Evolutionary conservation across 2,329 filamentous ascomycete species (phyloP).

Genomic region (Achaetomium macrosporum): DNA sequence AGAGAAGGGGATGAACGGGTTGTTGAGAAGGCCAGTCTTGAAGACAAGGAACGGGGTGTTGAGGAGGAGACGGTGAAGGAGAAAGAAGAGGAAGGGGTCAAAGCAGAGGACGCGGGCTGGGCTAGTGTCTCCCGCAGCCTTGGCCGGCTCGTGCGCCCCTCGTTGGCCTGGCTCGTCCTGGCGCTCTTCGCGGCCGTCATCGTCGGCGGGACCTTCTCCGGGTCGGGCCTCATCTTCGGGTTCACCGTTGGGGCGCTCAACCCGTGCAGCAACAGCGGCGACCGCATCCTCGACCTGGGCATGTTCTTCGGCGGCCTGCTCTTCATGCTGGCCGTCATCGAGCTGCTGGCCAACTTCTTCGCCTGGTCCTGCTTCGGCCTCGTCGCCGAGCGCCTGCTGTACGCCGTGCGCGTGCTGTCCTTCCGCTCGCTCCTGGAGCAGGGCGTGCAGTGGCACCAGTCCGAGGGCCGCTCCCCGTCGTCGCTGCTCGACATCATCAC

Average conservation of each 20-base stretch:
- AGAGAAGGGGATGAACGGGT: not conserved
- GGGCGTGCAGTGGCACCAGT: constrained; percentile 61
- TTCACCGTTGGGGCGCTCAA: constrained; percentile 52
- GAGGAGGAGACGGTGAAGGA: not conserved
- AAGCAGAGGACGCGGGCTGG: not conserved
- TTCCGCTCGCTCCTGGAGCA: constrained; percentile 53
- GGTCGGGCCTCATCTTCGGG: constrained; percentile 55
- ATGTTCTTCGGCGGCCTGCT: constrained; percentile 53
- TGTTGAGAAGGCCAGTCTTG: not conserved
- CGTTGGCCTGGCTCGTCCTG: constrained; percentile 35
- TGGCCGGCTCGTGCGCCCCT: constrained; percentile 27
- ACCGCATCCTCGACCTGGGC: constrained; percentile 44
- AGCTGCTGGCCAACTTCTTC: constrained; percentile 53
- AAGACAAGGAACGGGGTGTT: not conserved
- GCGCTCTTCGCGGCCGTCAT: constrained; percentile 47
- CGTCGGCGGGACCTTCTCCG: constrained; percentile 53
- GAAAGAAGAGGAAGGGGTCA: not conserved
- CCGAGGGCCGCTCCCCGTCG: constrained; percentile 54
- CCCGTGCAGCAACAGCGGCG: constrained; percentile 38
- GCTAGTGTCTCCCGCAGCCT: not conserved
- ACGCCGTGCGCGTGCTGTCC: constrained; percentile 49
- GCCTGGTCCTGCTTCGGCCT: constrained; percentile 53
- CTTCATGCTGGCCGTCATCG: constrained; percentile 54
- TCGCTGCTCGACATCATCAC: constrained; percentile 63
- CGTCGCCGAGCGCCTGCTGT: constrained; percentile 52